A percentile compares a stretch with the other conserved stretches of the same genome.
phyloP scores from a whole-genome alignment of 202 grass and related monocot genomes.

The Carex arenaria region DNA sequence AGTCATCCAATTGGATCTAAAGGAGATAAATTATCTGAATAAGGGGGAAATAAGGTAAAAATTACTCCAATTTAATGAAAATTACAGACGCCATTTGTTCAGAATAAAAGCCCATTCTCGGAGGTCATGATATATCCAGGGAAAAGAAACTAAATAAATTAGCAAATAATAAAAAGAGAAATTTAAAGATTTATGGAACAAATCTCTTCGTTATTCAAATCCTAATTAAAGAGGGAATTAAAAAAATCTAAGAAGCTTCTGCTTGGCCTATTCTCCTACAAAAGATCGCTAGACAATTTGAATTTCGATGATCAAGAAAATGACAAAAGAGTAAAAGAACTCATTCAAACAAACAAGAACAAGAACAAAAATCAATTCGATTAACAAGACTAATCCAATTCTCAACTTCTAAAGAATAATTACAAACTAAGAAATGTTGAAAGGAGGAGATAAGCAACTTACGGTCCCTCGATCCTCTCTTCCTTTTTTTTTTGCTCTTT shows the following conservation, averaged over 20 bases:
- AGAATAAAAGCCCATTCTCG: neutral
- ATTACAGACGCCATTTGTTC: neutral
- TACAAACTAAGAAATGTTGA: neutral
- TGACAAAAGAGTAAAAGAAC: neutral
- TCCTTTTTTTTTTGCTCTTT: neutral
- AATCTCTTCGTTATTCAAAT: slow-evolving; percentile 9
- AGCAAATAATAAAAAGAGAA: neutral
- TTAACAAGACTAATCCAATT: neutral
- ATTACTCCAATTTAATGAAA: neutral
- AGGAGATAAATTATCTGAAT: neutral
- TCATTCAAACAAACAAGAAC: neutral
- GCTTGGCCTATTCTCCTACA: neutral
- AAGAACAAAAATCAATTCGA: neutral
- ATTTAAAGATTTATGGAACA: neutral
- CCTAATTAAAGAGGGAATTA: neutral
- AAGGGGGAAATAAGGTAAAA: neutral
- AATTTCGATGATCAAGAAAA: neutral
- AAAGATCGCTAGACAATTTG: neutral
- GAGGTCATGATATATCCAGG: neutral
- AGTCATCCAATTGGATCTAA: neutral
- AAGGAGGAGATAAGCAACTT: neutral
- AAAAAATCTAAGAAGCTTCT: neutral
- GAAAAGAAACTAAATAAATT: neutral
- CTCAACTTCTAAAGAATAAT: neutral
- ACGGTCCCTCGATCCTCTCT: neutral